Evolutionary conservation across 306 rosid genomes (phyloP).

Genomic region (Alnus glutinosa): DNA sequence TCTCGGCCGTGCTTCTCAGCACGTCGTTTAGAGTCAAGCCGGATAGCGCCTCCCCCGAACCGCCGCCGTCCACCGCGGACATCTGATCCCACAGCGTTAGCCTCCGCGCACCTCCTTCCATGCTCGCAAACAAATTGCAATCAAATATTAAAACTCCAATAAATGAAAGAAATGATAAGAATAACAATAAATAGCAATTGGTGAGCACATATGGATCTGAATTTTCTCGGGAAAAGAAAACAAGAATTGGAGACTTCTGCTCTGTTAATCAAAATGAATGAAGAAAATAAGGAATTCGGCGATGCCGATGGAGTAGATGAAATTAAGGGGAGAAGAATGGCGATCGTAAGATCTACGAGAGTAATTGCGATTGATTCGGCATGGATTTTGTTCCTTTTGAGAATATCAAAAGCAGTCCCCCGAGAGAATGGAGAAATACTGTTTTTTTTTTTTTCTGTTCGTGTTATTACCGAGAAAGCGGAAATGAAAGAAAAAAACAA

Average conservation of each 20-base stretch:
- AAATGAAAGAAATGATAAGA: background rate
- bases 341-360: background rate
- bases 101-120: conserved; percentile 66
- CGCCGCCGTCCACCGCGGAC: conserved; percentile 55
- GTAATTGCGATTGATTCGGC: no score
- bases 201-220: background rate
- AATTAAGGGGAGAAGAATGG: no score
- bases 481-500: background rate
- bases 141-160: background rate
- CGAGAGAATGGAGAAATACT: background rate
- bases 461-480: background rate
- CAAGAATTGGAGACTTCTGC: conserved; percentile 11
- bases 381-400: no score
- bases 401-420: no score
- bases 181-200: background rate
- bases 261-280: background rate
- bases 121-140: background rate
- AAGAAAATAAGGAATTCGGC: background rate
- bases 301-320: background rate
- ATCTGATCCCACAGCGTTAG: conserved; percentile 68
- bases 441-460: no score
- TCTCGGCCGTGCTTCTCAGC: conserved; percentile 32
- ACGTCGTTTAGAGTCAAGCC: conserved; percentile 69
- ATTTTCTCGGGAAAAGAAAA: conserved; percentile 5
- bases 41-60: conserved; percentile 36